phyloP scores from a whole-genome alignment of 352 stramenopile species.

The Aphanomyces astaci region DNA sequence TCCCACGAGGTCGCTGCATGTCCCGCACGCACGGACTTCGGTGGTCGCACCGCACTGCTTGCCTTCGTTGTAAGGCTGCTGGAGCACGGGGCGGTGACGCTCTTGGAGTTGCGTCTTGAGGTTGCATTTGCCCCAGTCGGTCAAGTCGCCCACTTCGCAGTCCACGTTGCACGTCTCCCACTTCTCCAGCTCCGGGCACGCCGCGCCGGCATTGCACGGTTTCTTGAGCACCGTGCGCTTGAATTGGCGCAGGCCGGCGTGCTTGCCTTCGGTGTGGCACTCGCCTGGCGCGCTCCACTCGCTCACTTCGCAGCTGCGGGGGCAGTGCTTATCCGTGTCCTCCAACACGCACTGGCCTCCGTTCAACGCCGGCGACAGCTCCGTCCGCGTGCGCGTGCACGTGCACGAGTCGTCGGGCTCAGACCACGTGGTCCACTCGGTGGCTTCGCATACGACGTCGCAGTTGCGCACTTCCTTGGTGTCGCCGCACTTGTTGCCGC shows the following conservation, averaged over 20 bases:
- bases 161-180: conserved; percentile 33
- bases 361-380: neutral
- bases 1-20: neutral
- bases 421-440: conserved; percentile 3
- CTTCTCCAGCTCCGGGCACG: conserved; percentile 30
- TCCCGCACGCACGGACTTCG: conserved; percentile 4
- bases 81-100: conserved; percentile 34
- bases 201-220: conserved; percentile 32
- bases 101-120: conserved; percentile 35
- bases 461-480: conserved; percentile 5
- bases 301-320: conserved; percentile 8
- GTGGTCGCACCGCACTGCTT: neutral
- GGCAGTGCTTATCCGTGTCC: neutral
- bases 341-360: neutral
- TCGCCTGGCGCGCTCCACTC: conserved; percentile 1
- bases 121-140: conserved; percentile 43
- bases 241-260: neutral
- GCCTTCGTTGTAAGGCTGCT: conserved; percentile 5
- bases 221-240: conserved; percentile 22
- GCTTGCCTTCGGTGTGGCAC: neutral
- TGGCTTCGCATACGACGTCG: conserved; percentile 5
- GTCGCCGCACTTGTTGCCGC: conserved; percentile 6
- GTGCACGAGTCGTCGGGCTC: neutral
- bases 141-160: conserved; percentile 44
- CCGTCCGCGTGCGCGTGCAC: neutral